phyloP scores from a whole-genome alignment of 306 rosid genomes.

The Lathyrus tuberosus region DNA sequence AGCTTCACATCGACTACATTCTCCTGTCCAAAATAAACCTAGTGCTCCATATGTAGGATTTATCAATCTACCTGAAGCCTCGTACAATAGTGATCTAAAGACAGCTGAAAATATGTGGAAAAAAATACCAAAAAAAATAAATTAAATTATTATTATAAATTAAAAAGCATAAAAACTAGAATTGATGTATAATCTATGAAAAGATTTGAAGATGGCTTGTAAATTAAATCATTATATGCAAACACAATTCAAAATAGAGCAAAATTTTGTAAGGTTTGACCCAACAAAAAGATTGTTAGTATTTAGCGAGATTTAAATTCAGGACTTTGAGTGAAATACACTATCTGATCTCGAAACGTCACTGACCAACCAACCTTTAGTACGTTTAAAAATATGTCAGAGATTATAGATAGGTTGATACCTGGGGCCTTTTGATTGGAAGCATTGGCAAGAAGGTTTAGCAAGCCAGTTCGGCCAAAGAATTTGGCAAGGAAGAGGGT shows the following conservation, averaged over 20 bases:
- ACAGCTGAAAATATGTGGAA: no score
- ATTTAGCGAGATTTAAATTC: no score
- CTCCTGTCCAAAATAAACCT: slow-evolving; percentile 58
- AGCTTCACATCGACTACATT: slow-evolving; percentile 64
- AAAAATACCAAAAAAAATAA: no score
- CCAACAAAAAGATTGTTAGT: no score
- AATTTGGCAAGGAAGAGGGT: slow-evolving; percentile 81
- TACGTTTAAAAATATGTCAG: background rate
- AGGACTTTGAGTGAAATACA: no score
- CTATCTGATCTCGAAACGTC: no score
- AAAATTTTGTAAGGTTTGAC: no score
- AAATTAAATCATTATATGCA: no score
- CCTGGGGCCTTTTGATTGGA: slow-evolving; percentile 50
- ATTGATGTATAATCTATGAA: background rate
- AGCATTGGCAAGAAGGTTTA: slow-evolving; percentile 65
- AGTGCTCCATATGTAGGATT: slow-evolving; percentile 67
- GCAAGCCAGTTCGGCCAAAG: slow-evolving; percentile 72
- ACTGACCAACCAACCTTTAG: no score
- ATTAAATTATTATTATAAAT: background rate
- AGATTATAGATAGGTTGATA: background rate
- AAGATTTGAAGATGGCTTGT: background rate
- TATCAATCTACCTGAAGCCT: slow-evolving; percentile 71
- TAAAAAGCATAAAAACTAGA: background rate
- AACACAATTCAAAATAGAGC: no score
- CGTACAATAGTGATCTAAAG: slow-evolving; percentile 67